These are phyloP conservation scores for Heritiera fomes DNA, from an alignment of 345 rosid genomes.

Conservation along the genomic window DNA sequence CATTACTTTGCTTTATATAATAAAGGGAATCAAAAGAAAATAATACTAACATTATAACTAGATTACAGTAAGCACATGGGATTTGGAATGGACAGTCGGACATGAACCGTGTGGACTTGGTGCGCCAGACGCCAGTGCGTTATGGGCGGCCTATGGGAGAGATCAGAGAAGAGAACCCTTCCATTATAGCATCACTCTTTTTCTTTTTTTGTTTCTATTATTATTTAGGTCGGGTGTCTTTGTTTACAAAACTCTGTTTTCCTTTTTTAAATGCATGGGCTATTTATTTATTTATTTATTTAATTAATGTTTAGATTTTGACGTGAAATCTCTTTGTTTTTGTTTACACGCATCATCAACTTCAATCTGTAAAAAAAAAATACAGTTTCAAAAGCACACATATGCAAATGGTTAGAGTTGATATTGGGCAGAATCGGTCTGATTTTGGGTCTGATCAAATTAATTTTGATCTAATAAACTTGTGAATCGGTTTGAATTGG, in stretches of 20 bases:
- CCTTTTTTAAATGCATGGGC: background rate
- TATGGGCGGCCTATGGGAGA: background rate
- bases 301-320: background rate
- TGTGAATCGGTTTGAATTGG: too few species aligned
- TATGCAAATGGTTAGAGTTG: too few species aligned
- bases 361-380: too few species aligned
- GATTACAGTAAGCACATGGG: constrained; percentile 4
- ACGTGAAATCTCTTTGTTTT: background rate
- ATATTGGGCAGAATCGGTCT: too few species aligned
- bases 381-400: too few species aligned
- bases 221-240: too few species aligned
- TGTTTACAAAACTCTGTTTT: background rate
- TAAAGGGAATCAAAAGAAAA: constrained; percentile 4
- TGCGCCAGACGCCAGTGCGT: background rate
- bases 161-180: too few species aligned
- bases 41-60: background rate
- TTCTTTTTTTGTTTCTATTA: background rate
- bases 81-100: background rate
- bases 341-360: too few species aligned
- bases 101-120: background rate
- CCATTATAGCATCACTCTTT: background rate
- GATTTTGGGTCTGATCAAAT: too few species aligned
- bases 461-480: too few species aligned
- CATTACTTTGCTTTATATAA: background rate
- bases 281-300: background rate